phyloP scores from a whole-genome alignment of 345 rosid species.

The Cochlearia excelsa region DNA sequence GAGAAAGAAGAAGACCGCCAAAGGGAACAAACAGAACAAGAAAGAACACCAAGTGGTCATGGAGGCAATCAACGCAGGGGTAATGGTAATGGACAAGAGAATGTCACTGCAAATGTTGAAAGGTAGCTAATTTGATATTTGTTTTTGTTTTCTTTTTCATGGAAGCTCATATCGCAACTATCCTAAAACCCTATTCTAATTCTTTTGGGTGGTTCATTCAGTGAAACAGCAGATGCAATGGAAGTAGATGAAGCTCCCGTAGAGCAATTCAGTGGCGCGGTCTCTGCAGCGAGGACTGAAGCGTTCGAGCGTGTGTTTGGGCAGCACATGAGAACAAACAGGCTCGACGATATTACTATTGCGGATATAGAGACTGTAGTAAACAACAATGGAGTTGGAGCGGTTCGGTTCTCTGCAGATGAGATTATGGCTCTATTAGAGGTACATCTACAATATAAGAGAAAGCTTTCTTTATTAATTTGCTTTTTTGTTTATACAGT shows the following conservation, averaged over 20 bases:
- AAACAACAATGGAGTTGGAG: conserved; percentile 50
- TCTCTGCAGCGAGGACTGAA: conserved; percentile 66
- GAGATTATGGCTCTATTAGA: conserved; percentile 68
- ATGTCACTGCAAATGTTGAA: conserved; percentile 38
- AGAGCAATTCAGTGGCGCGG: conserved; percentile 41
- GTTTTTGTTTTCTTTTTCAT: background rate
- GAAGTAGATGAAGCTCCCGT: conserved; percentile 67
- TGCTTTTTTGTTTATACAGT: conserved; percentile 12
- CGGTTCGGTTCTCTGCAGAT: conserved; percentile 52
- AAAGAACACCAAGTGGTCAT: conserved; percentile 47
- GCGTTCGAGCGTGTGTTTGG: conserved; percentile 71
- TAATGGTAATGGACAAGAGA: conserved; percentile 16
- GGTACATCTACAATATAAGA: conserved; percentile 40
- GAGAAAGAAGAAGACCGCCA: conserved; percentile 71
- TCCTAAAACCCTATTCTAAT: background rate
- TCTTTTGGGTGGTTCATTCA: conserved; percentile 18
- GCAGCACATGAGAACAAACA: conserved; percentile 75
- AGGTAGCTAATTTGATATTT: conserved; percentile 39
- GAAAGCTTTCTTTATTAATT: background rate
- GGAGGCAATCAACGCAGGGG: conserved; percentile 28
- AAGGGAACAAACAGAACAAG: conserved; percentile 54
- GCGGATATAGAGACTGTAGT: conserved; percentile 66
- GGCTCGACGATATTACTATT: conserved; percentile 63
- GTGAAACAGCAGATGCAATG: conserved; percentile 61
- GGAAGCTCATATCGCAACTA: conserved; percentile 1